These are phyloP conservation scores for Calonectria leucothoes DNA, from an alignment of 2,329 filamentous ascomycete species.

Conservation along the genomic window DNA sequence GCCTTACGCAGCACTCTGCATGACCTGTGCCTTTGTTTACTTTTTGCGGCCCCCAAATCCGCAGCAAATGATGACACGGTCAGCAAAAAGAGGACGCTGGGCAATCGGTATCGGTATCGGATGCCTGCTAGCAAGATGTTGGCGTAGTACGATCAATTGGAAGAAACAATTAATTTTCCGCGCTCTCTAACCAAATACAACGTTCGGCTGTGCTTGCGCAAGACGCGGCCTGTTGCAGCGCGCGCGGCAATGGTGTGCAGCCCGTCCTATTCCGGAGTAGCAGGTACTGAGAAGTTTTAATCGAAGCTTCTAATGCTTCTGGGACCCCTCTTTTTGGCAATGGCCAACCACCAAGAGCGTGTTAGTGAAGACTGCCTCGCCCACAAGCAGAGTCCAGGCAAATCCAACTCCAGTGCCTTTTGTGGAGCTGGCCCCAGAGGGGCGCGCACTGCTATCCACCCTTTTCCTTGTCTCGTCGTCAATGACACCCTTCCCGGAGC, in stretches of 20 bases:
- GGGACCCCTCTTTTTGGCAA: slow-evolving; percentile 13
- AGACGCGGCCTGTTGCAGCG: not conserved
- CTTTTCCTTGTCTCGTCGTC: slow-evolving; percentile 1
- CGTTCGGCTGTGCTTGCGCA: not conserved
- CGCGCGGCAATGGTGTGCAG: not conserved
- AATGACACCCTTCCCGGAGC: not conserved
- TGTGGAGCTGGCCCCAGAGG: not conserved
- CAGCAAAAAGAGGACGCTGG: slow-evolving; percentile 16
- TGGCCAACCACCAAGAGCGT: not conserved
- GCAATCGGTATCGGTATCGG: slow-evolving; percentile 7
- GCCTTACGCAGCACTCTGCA: slow-evolving; percentile 9
- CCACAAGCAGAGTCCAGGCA: not conserved
- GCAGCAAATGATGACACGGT: not conserved
- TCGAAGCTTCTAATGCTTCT: slow-evolving; percentile 29
- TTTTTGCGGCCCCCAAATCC: not conserved
- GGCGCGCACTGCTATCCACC: slow-evolving; percentile 6
- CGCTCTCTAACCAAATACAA: not conserved
- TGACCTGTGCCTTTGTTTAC: slow-evolving; percentile 8
- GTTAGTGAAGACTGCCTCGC: slow-evolving; percentile 5
- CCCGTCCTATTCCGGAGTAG: not conserved
- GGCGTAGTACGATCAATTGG: not conserved
- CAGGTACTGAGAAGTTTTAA: slow-evolving; percentile 3
- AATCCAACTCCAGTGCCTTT: not conserved
- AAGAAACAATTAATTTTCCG: not conserved
- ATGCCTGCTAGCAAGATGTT: not conserved